These are phyloP conservation scores for Xylaria curta DNA, from an alignment of 495 filamentous ascomycete species.

Conservation along the genomic window DNA sequence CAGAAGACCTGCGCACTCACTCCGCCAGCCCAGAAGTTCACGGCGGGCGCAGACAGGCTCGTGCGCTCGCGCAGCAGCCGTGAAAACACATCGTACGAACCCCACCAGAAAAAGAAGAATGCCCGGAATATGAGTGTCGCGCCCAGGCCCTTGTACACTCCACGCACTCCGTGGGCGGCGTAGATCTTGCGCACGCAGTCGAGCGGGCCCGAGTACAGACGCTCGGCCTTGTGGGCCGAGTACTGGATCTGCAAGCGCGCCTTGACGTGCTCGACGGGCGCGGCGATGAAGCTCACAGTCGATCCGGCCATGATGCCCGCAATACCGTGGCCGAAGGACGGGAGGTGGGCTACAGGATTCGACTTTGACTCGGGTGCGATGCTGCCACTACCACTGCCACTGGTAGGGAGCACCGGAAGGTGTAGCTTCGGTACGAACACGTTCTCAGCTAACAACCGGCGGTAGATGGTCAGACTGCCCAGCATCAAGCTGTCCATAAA, in stretches of 20 bases:
- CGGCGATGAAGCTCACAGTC: conserved; percentile 90
- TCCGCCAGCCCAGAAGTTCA: conserved; percentile 98
- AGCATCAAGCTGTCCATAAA: conserved; percentile 97
- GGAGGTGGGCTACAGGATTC: conserved; percentile 57
- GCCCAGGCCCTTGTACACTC: conserved; percentile 82
- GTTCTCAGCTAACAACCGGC: conserved; percentile 76
- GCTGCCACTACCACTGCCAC: conserved; percentile 5
- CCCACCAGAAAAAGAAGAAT: conserved; percentile 99
- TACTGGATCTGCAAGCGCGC: conserved; percentile 95
- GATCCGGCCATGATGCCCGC: conserved; percentile 86
- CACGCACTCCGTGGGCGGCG: conserved; percentile 70
- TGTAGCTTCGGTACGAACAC: conserved; percentile 65
- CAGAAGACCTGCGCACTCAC: conserved; percentile 93
- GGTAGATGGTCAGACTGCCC: conserved; percentile 88
- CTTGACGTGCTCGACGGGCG: conserved; percentile 95
- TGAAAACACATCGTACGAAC: conserved; percentile 84
- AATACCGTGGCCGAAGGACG: conserved; percentile 79
- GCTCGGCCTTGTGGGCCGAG: conserved; percentile 69
- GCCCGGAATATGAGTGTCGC: conserved; percentile 88
- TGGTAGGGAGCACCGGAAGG: conserved; percentile 46
- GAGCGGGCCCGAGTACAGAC: conserved; percentile 84
- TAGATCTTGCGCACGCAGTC: conserved; percentile 78
- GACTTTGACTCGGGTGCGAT: conserved; percentile 23
- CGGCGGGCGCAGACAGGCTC: conserved; percentile 71
- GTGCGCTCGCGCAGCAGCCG: conserved; percentile 69